phyloP scores from a whole-genome alignment of 1,139 yeast species.

The Pichia sp. region DNA sequence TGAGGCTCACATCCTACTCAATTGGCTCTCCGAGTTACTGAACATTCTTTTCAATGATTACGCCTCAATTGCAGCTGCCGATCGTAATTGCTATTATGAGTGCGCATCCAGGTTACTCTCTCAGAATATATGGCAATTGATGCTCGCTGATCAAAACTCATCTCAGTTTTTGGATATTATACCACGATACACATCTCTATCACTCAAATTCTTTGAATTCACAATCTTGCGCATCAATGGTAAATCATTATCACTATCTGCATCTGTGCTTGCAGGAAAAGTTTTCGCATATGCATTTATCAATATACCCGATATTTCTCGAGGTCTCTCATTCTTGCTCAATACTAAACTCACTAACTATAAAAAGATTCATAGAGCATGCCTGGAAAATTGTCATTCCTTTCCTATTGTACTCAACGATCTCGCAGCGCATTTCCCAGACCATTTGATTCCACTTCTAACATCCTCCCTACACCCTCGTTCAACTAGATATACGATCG shows the following conservation, averaged over 20 bases:
- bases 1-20: constrained; percentile 29
- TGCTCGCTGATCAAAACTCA: constrained; percentile 11
- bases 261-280: constrained; percentile 76
- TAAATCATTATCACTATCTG: constrained; percentile 50
- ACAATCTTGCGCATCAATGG: constrained; percentile 45
- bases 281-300: constrained; percentile 64
- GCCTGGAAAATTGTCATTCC: constrained; percentile 10
- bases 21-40: constrained; percentile 66
- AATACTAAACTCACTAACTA: constrained; percentile 41
- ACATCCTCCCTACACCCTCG: constrained; percentile 28
- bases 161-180: constrained; percentile 7
- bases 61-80: constrained; percentile 39
- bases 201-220: constrained; percentile 50
- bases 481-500: constrained; percentile 19
- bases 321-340: constrained; percentile 53
- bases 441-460: constrained; percentile 33
- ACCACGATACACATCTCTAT: constrained; percentile 29
- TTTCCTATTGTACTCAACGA: constrained; percentile 14
- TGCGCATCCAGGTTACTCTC: constrained; percentile 61
- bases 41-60: constrained; percentile 31
- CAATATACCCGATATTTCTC: constrained; percentile 51
- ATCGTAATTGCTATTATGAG: constrained; percentile 67
- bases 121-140: constrained; percentile 54
- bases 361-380: constrained; percentile 22
- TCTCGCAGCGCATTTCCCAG: constrained; percentile 29